Base-by-base conservation (phyloP, 257 asterid genomes). In the Haberlea rhodopensis region DNA sequence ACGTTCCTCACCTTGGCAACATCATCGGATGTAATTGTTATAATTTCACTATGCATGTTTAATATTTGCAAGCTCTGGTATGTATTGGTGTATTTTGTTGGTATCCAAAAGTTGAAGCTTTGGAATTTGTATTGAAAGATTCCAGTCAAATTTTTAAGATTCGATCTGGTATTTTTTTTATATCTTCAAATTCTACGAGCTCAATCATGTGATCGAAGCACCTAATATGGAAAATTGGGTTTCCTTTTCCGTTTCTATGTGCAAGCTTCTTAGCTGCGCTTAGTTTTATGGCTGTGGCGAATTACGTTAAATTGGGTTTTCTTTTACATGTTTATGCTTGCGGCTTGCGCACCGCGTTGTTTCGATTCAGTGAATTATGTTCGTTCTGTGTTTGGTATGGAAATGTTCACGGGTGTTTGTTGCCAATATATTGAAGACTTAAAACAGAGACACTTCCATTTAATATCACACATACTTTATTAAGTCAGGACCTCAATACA, bases 1-100 rank as follows among this genome's bases (percentile, higher is more conserved):
- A 92, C 78, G 94, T 92, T n/a, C 99, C 99, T 15, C 97, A 92
- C 69, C 97, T 89, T 62, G 99, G 99, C 69, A 92, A 92, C 82
- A 87, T 92, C 73, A 92, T 92, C 66, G 99, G 99, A 66, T 82
- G 99, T 89, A 79, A 73, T 63, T 65, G 20, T 62, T 32, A 29
- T 27, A 21, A 5, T 18, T 65, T 26, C 34, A 11, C 23, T 16
- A 20, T 23, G 28, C 18, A 4, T 43, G 16, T 23, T 37, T 11
- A 37, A 11, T 37, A 37, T 37, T 37, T 37, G n/a, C 46, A 37
- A 37, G 46, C 46, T 37, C 10, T 37, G 15, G 4, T 2, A 32
- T 8, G 43, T 9, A 32, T 9, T 32, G 46, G 46, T 37, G n/a
- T 10, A 37, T 37, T 37, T 10, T 37, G n/a, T 37, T 37, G 5